A percentile compares a stretch with the other conserved stretches of the same genome.
Conservation (phyloP, 2,329 filamentous ascomycete species). For the Fusarium ambrosium region DNA sequence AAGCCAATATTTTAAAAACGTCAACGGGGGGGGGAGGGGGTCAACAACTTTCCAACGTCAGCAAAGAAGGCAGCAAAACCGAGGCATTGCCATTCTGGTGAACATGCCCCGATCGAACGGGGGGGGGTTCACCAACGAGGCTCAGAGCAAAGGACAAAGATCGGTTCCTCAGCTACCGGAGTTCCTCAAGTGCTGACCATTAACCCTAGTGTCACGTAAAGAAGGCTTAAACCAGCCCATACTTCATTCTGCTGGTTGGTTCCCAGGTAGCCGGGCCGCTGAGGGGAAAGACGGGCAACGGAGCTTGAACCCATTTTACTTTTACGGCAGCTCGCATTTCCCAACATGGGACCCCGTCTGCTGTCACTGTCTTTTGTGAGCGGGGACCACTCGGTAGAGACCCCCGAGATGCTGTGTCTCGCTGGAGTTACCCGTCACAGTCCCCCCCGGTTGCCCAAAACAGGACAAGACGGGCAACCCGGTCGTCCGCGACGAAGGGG, state of each 20-base stretch:
- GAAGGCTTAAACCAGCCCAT: background rate
- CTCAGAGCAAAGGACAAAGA: background rate
- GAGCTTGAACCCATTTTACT: constrained; percentile 3
- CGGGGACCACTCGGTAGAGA: constrained; percentile 17
- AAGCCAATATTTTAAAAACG: background rate
- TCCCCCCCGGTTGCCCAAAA: background rate
- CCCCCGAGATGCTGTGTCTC: constrained; percentile 10
- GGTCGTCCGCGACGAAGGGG: background rate
- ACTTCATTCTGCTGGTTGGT: background rate
- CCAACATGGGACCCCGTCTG: background rate
- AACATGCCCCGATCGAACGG: background rate
- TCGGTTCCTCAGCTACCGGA: background rate
- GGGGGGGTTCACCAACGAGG: background rate
- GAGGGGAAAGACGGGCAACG: background rate
- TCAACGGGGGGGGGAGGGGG: background rate
- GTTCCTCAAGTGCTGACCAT: background rate
- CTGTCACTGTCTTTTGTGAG: background rate
- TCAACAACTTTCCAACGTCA: constrained; percentile 1
- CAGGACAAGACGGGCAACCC: background rate
- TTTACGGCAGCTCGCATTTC: constrained; percentile 26
- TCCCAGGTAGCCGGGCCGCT: constrained; percentile 23
- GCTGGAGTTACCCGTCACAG: background rate
- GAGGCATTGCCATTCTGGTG: constrained; percentile 1
- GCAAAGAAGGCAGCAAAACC: constrained; percentile 6
- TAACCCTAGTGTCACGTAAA: constrained; percentile 3